Percentiles rank a stretch among this genome's conserved stretches.
Conservation (phyloP, 148 eudicot genomes). For the Camellia sinensis region DNA sequence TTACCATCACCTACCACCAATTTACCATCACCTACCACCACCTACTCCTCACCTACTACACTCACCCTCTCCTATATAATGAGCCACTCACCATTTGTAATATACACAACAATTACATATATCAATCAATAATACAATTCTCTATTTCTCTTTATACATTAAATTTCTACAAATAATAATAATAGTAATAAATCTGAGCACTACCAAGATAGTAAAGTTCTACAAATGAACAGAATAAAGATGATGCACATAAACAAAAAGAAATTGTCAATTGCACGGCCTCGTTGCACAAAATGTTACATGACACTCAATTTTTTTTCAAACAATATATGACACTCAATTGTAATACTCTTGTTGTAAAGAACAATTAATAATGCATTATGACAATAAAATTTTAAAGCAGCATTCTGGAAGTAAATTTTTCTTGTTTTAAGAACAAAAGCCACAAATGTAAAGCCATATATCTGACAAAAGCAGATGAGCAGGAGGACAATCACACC, state of each 20-base stretch:
- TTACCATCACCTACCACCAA: too few relatives aligned
- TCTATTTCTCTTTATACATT: too few relatives aligned
- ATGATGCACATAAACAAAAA: not conserved
- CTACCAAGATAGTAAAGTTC: too few relatives aligned
- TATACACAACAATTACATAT: too few relatives aligned
- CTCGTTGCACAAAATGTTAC: not conserved
- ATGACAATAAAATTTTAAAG: not conserved
- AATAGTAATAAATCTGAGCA: too few relatives aligned
- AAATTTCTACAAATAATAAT: too few relatives aligned
- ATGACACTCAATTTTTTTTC: too few relatives aligned
- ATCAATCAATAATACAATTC: too few relatives aligned
- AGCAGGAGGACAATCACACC: slow-evolving; percentile 15
- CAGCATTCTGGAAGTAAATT: not conserved
- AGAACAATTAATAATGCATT: not conserved
- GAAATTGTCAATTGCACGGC: not conserved
- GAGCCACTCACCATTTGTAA: too few relatives aligned
- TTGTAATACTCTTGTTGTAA: not conserved
- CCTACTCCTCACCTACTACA: too few relatives aligned
- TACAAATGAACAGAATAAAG: slow-evolving; percentile 2
- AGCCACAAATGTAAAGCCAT: not conserved
- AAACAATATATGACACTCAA: not conserved
- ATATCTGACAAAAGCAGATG: not conserved
- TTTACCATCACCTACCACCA: too few relatives aligned
- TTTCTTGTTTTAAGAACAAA: not conserved
- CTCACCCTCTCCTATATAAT: too few relatives aligned